These are phyloP conservation scores for Nicotiana tabacum DNA, from an alignment of 257 asterid genomes.

Conservation along the genomic window DNA sequence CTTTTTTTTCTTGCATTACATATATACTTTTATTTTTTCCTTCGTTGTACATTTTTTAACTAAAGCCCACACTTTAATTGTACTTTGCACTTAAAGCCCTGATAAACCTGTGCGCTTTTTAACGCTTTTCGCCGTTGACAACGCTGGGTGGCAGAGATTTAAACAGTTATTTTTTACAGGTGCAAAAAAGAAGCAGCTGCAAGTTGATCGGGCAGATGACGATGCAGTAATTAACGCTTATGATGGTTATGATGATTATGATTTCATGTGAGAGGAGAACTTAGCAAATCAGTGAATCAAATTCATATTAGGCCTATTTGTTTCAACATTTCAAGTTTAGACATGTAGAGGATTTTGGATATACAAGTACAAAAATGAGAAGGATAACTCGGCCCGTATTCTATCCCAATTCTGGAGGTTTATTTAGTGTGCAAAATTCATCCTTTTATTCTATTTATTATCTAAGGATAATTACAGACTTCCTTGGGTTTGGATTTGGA, in stretches of 20 bases:
- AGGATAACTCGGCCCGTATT: conserved; percentile 26
- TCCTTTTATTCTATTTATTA: neutral
- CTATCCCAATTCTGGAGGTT: conserved; percentile 33
- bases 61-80: no score
- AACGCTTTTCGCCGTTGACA: no score
- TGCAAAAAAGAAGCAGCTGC: conserved; percentile 77
- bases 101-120: no score
- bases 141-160: no score
- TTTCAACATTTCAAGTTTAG: conserved; percentile 7
- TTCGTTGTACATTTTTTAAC: no score
- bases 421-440: conserved; percentile 18
- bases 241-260: conserved; percentile 63
- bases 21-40: no score
- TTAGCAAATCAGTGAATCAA: neutral
- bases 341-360: neutral
- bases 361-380: conserved; percentile 18
- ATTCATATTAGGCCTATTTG: neutral
- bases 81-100: no score
- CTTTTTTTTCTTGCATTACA: no score
- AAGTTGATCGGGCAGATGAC: conserved; percentile 61
- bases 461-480: no score
- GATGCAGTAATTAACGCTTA: conserved; percentile 30
- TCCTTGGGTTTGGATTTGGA: no score
- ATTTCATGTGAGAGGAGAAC: conserved; percentile 62
- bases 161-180: conserved; percentile 23